Conservation (phyloP, 2,329 filamentous ascomycete species). For the Fusarium setosum region DNA sequence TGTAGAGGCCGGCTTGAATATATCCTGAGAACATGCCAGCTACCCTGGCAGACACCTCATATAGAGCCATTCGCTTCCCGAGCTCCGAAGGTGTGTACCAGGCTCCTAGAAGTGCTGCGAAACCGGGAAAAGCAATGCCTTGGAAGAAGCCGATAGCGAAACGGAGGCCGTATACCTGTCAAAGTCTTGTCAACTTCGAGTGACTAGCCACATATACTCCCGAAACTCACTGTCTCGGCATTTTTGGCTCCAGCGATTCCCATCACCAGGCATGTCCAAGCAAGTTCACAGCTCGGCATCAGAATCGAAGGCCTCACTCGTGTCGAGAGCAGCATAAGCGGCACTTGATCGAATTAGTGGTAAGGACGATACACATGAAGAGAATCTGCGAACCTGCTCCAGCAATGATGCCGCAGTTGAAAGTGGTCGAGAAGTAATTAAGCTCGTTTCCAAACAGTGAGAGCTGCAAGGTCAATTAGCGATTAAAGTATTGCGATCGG, state of each 20-base stretch:
- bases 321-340: slow-evolving; percentile 17
- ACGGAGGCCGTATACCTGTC: slow-evolving; percentile 41
- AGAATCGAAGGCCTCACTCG: slow-evolving; percentile 44
- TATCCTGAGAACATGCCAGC: slow-evolving; percentile 47
- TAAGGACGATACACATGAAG: background rate
- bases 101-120: slow-evolving; percentile 42
- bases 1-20: slow-evolving; percentile 50
- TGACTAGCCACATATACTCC: too few relatives aligned
- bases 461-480: background rate
- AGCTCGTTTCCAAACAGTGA: slow-evolving; percentile 18
- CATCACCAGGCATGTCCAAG: slow-evolving; percentile 40
- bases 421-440: slow-evolving; percentile 22
- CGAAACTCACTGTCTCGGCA: slow-evolving; percentile 23
- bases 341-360: slow-evolving; percentile 2
- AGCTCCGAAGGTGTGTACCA: slow-evolving; percentile 47
- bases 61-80: slow-evolving; percentile 43
- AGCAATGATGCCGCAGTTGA: slow-evolving; percentile 23
- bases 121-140: slow-evolving; percentile 41
- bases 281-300: slow-evolving; percentile 45
- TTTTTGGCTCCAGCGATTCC: slow-evolving; percentile 41
- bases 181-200: background rate
- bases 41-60: slow-evolving; percentile 34
- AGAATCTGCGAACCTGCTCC: slow-evolving; percentile 6
- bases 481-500: background rate
- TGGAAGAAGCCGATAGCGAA: slow-evolving; percentile 48